Evolutionary conservation across 768 basidiomycete species (phyloP).

Genomic region (Tricholoma furcatifolium): DNA sequence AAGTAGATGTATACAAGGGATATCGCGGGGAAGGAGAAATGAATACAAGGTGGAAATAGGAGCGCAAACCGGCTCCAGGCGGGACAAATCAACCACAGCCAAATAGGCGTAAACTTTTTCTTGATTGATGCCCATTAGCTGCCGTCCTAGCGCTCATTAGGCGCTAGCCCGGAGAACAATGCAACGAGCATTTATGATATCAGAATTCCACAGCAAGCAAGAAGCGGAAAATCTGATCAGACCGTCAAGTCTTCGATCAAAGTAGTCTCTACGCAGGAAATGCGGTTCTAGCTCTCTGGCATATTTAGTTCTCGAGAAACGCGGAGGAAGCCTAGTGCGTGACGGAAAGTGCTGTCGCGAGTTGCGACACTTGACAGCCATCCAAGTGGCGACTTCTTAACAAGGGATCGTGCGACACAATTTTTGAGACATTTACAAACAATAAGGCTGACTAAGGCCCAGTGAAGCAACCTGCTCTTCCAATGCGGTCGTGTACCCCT

Average conservation of each 20-base stretch:
- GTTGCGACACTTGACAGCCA: background rate
- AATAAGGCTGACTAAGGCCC: background rate
- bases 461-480: constrained; percentile 81
- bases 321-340: too few species aligned
- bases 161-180: background rate
- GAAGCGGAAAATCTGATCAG: too few species aligned
- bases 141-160: background rate
- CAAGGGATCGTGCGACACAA: background rate
- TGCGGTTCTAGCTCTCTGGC: too few species aligned
- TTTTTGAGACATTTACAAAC: background rate
- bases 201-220: background rate
- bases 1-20: too few species aligned
- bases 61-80: constrained; percentile 4
- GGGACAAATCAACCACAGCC: constrained; percentile 24
- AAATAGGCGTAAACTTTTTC: constrained; percentile 21
- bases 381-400: background rate
- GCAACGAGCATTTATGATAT: background rate
- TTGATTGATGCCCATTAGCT: background rate
- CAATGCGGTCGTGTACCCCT: constrained; percentile 81
- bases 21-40: constrained; percentile 13
- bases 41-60: background rate
- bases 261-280: too few species aligned
- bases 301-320: too few species aligned
- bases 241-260: too few species aligned
- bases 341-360: too few species aligned